A percentile compares a stretch with the other conserved stretches of the same genome.
Evolutionary conservation across 495 filamentous ascomycete genomes (phyloP).

Genomic region (Tuber calosporum): DNA sequence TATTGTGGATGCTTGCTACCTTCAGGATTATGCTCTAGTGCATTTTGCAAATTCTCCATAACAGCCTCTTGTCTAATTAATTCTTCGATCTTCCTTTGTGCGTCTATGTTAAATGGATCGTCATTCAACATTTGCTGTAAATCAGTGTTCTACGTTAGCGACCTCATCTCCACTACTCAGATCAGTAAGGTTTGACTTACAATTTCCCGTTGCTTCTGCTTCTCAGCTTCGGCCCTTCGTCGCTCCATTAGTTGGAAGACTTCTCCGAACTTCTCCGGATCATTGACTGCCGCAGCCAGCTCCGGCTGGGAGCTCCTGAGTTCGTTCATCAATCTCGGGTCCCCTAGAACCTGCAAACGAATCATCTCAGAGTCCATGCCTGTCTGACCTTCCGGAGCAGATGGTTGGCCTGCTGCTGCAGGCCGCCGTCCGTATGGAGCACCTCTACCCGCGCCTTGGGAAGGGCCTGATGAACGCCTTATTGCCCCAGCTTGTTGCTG

Average conservation of each 20-base stretch:
- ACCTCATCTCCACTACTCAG: not conserved
- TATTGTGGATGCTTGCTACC: slow-evolving; percentile 50
- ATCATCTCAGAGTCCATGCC: slow-evolving; percentile 70
- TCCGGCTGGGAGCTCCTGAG: slow-evolving; percentile 64
- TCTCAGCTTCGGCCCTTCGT: slow-evolving; percentile 61
- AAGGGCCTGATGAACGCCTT: slow-evolving; percentile 18
- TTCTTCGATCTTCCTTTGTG: slow-evolving; percentile 89
- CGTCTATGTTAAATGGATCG: slow-evolving; percentile 84
- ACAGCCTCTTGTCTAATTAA: slow-evolving; percentile 91
- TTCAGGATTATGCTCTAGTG: slow-evolving; percentile 93
- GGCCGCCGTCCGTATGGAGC: slow-evolving; percentile 22
- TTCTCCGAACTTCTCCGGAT: slow-evolving; percentile 66
- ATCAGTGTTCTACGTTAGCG: slow-evolving; percentile 12
- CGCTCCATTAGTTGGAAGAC: slow-evolving; percentile 58
- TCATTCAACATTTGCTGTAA: slow-evolving; percentile 58
- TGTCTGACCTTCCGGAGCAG: slow-evolving; percentile 23
- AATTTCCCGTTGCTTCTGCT: slow-evolving; percentile 71
- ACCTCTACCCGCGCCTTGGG: slow-evolving; percentile 13
- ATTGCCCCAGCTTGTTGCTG: slow-evolving; percentile 41
- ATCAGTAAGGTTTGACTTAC: slow-evolving; percentile 16
- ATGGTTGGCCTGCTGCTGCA: not conserved
- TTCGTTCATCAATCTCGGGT: slow-evolving; percentile 63
- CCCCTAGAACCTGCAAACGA: slow-evolving; percentile 69
- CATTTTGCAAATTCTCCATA: slow-evolving; percentile 87
- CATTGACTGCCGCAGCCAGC: slow-evolving; percentile 68